Conservation (phyloP, 192 early-diverging fungal species). For the Jimgerdemannia lactiflua region DNA sequence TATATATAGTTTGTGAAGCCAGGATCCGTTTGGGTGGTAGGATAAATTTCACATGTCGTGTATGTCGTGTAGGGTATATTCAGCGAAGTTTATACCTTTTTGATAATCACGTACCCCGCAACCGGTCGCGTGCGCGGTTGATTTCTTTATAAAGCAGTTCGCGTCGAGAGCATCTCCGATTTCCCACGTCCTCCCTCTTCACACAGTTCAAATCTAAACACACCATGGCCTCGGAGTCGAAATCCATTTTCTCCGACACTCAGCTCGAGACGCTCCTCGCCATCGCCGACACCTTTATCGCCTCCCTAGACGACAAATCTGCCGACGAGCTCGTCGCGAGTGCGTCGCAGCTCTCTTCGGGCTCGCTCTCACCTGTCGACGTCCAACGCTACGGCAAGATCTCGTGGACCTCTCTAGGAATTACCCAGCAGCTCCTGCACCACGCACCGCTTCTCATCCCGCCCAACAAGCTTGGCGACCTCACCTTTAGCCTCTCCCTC, state of each 20-base stretch:
- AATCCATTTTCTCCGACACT: conserved; percentile 22
- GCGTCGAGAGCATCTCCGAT: no score
- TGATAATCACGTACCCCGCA: no score
- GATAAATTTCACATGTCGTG: no score
- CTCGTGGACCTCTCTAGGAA: conserved; percentile 25
- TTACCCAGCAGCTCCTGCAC: conserved; percentile 4
- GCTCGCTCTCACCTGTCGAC: conserved; percentile 22
- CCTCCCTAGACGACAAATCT: conserved; percentile 31
- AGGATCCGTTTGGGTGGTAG: no score
- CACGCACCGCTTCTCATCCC: conserved; percentile 1
- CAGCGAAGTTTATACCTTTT: no score
- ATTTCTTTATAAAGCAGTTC: no score
- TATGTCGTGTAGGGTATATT: no score
- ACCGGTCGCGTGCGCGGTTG: no score
- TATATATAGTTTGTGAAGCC: no score
- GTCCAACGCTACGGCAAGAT: conserved; percentile 28
- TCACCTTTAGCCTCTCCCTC: conserved; percentile 18
- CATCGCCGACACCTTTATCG: conserved; percentile 47
- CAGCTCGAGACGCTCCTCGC: conserved; percentile 40
- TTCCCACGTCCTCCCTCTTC: no score
- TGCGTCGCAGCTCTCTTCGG: neutral
- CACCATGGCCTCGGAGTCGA: conserved; percentile 6
- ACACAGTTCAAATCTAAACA: neutral
- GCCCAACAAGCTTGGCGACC: conserved; percentile 13
- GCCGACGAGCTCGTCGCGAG: conserved; percentile 25